A percentile compares a stretch with the other conserved stretches of the same genome.
phyloP scores from a whole-genome alignment of 129 eudicot species.

The Escallonia herrerae region DNA sequence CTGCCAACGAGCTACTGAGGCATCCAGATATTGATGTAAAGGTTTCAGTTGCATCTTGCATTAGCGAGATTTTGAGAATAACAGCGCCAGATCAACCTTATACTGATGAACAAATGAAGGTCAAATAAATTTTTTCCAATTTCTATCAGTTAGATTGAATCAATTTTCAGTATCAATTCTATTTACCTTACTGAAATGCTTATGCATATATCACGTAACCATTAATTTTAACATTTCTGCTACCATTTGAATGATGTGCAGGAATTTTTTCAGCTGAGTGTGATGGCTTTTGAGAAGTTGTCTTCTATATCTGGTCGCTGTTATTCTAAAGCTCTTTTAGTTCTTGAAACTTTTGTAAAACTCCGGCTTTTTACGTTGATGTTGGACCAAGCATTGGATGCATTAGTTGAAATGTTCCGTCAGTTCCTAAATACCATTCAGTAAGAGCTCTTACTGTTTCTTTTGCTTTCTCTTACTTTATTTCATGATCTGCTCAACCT shows the following conservation, averaged over 20 bases:
- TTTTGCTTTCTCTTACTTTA: neutral
- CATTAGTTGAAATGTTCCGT: slow-evolving; percentile 30
- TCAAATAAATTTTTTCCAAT: neutral
- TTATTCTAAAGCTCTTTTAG: slow-evolving; percentile 22
- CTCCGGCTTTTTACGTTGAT: slow-evolving; percentile 22
- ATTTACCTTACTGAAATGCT: no score
- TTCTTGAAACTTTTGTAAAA: slow-evolving; percentile 21
- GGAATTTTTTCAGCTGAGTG: slow-evolving; percentile 37
- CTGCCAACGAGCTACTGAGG: slow-evolving; percentile 16
- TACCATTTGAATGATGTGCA: slow-evolving; percentile 8
- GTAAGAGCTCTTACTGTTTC: slow-evolving; percentile 15
- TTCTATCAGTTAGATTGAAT: no score
- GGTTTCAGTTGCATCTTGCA: slow-evolving; percentile 25
- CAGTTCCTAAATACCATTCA: slow-evolving; percentile 24
- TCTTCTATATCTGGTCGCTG: slow-evolving; percentile 26
- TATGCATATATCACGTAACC: no score
- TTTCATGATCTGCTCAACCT: neutral
- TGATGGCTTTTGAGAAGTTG: slow-evolving; percentile 28
- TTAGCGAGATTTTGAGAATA: slow-evolving; percentile 34
- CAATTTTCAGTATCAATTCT: no score
- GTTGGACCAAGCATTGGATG: slow-evolving; percentile 36
- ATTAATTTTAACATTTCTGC: no score
- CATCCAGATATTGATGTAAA: slow-evolving; percentile 26
- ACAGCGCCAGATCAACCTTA: slow-evolving; percentile 29
- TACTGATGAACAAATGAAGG: slow-evolving; percentile 30